A percentile compares a stretch with the other conserved stretches of the same genome.
Conservation (phyloP, 176 grass and related monocot species). For the Chrysopogon serrulatus region DNA sequence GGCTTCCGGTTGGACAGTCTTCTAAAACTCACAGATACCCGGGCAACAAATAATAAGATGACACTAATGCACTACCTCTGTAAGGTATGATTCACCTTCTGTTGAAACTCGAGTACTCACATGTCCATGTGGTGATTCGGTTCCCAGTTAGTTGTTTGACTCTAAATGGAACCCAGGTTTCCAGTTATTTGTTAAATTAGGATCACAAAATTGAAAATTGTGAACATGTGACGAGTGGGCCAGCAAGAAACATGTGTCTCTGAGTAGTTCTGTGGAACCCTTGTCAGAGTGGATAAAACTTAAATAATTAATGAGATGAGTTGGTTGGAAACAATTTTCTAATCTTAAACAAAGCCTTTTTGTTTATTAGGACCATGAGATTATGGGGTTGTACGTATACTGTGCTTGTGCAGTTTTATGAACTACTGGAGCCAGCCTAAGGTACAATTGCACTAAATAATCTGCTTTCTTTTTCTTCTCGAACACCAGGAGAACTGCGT, state of each 20-base stretch:
- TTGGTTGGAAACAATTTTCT: not conserved
- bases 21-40: slow-evolving; percentile 98
- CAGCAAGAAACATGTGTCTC: not conserved
- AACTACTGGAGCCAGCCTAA: not conserved
- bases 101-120: slow-evolving; percentile 14
- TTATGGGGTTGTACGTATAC: not conserved
- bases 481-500: not conserved
- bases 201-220: not conserved
- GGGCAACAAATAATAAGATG: slow-evolving; percentile 98
- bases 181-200: not conserved
- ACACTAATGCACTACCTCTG: slow-evolving; percentile 98
- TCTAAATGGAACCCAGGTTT: slow-evolving; percentile 1
- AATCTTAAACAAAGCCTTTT: not conserved
- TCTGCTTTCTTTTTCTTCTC: not conserved
- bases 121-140: not conserved
- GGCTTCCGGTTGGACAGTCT: slow-evolving; percentile 96
- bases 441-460: not conserved
- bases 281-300: slow-evolving; percentile 8
- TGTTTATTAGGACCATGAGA: not conserved
- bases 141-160: not conserved
- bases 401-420: not conserved
- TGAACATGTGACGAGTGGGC: not conserved
- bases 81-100: slow-evolving; percentile 62
- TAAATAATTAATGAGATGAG: not conserved
- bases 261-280: not conserved